Evolutionary conservation across 495 filamentous ascomycete species (phyloP).

Genomic region (Oleoguttula mirabilis): DNA sequence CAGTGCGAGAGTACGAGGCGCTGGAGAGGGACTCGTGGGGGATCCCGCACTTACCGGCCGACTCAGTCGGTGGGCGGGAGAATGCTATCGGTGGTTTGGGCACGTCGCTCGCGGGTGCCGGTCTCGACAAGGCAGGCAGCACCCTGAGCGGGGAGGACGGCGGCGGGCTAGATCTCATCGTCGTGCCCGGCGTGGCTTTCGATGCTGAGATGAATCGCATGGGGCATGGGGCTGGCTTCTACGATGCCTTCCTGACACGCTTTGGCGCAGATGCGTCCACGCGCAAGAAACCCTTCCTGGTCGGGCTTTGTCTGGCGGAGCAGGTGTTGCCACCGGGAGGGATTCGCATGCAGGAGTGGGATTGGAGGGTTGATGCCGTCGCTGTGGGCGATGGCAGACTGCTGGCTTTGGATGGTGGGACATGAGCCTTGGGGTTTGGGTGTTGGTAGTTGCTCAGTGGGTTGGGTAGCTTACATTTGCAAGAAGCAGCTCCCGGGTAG

Average conservation of each 20-base stretch:
- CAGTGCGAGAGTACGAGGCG: conserved; percentile 60
- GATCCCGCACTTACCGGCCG: conserved; percentile 63
- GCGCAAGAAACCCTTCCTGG: conserved; percentile 49
- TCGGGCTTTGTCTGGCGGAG: conserved; percentile 79
- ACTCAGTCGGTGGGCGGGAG: conserved; percentile 48
- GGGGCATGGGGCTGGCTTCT: conserved; percentile 94
- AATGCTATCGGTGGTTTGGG: conserved; percentile 54
- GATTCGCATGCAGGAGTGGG: conserved; percentile 54
- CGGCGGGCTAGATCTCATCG: conserved; percentile 65
- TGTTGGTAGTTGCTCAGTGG: too few relatives aligned
- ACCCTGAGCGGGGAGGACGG: conserved; percentile 25
- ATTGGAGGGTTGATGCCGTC: conserved; percentile 56
- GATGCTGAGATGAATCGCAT: conserved; percentile 62
- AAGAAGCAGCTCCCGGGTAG: too few relatives aligned
- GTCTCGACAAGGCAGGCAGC: neutral
- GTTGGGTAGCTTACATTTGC: too few relatives aligned
- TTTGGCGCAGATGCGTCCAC: conserved; percentile 34
- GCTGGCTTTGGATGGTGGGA: conserved; percentile 11
- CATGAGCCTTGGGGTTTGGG: too few relatives aligned
- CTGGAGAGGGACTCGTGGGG: conserved; percentile 77
- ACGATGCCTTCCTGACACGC: conserved; percentile 78
- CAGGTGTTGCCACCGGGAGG: conserved; percentile 56
- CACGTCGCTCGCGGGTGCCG: conserved; percentile 3
- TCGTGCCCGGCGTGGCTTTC: conserved; percentile 92
- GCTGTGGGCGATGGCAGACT: conserved; percentile 44